These are phyloP conservation scores for Coix lacrymajobi DNA, from an alignment of 176 grass and related monocot genomes.

Conservation along the genomic window DNA sequence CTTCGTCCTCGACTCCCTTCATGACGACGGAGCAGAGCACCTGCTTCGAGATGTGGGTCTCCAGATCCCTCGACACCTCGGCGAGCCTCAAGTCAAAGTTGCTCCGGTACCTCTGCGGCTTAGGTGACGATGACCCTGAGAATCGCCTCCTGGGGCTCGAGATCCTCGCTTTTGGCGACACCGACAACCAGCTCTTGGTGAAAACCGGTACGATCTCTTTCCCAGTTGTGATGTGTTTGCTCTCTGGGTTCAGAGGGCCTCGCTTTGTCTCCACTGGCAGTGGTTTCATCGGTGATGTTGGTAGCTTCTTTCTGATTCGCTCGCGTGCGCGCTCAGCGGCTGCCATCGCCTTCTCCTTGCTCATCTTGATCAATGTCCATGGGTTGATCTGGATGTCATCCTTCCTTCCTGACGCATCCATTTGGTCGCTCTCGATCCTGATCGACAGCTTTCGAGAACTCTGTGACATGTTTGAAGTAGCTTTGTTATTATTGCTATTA, in stretches of 20 bases:
- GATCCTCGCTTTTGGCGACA: constrained; percentile 47
- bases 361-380: constrained; percentile 92
- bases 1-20: constrained; percentile 57
- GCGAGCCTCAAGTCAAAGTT: constrained; percentile 72
- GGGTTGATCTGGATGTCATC: constrained; percentile 74
- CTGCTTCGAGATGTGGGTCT: constrained; percentile 79
- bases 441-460: constrained; percentile 67
- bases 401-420: constrained; percentile 39
- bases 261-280: constrained; percentile 79
- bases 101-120: constrained; percentile 57
- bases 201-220: constrained; percentile 51
- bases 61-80: constrained; percentile 82
- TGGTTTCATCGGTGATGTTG: constrained; percentile 58
- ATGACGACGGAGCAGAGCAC: constrained; percentile 69
- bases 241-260: constrained; percentile 59
- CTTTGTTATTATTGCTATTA: constrained; percentile 13
- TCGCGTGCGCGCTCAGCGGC: constrained; percentile 75
- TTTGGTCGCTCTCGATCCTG: constrained; percentile 65
- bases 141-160: constrained; percentile 73
- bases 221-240: constrained; percentile 29
- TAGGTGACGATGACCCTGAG: constrained; percentile 65
- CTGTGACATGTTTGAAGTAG: constrained; percentile 42
- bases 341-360: constrained; percentile 74
- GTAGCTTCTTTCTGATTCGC: constrained; percentile 56
- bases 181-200: constrained; percentile 61